Percentiles rank a stretch among this genome's conserved stretches.
These are phyloP conservation scores for Hyparrhenia diplandra DNA, from an alignment of 176 grass and related monocot genomes.

Conservation along the genomic window DNA sequence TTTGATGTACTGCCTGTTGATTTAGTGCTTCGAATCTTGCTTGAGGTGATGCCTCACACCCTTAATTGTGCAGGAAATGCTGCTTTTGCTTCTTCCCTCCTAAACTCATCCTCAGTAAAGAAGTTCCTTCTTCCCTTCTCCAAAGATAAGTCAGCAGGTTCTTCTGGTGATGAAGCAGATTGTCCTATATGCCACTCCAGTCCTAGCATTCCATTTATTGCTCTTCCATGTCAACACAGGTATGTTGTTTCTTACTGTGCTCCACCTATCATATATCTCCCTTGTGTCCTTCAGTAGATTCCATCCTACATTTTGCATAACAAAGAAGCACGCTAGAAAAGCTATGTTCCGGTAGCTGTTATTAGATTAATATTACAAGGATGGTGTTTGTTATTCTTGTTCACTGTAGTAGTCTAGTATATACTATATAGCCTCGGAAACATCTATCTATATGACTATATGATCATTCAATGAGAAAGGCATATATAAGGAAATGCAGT, in stretches of 20 bases:
- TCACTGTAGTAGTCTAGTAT: background rate
- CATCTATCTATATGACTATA: no score
- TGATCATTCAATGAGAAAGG: no score
- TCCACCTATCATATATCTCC: constrained; percentile 2
- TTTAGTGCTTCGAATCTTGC: background rate
- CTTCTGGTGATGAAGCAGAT: constrained; percentile 64
- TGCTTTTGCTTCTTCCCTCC: constrained; percentile 93
- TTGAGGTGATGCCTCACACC: no score
- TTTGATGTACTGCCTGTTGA: background rate
- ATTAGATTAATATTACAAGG: background rate
- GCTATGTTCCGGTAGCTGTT: background rate
- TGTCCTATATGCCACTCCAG: constrained; percentile 74
- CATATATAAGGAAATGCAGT: no score
- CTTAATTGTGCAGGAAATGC: constrained; percentile 94
- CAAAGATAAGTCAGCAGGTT: constrained; percentile 70
- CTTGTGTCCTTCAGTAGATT: background rate
- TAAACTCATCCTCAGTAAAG: constrained; percentile 85
- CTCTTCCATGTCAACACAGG: constrained; percentile 95
- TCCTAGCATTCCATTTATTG: constrained; percentile 80
- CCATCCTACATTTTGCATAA: background rate
- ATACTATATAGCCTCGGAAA: background rate
- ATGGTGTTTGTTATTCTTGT: background rate
- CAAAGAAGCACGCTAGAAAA: background rate
- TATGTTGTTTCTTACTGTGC: constrained; percentile 24
- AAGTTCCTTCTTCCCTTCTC: constrained; percentile 93